phyloP scores from a whole-genome alignment of 768 basidiomycete species.

The Candolleomyces aberdarensis region DNA sequence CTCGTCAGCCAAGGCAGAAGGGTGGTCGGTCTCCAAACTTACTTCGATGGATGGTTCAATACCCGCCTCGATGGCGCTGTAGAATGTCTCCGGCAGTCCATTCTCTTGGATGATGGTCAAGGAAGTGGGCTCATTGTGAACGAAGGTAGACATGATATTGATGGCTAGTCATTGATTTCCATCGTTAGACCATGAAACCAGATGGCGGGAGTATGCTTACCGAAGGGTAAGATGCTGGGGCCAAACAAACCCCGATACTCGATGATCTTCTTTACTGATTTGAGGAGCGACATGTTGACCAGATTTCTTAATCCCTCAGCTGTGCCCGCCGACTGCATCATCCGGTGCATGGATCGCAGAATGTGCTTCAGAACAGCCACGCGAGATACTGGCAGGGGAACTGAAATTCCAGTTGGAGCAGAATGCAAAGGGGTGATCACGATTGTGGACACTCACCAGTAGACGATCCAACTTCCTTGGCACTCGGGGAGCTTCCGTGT shows the following conservation, averaged over 20 bases:
- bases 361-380: slow-evolving; percentile 87
- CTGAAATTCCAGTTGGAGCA: slow-evolving; percentile 27
- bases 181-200: slow-evolving; percentile 2
- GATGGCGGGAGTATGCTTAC: slow-evolving; percentile 38
- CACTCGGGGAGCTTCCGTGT: slow-evolving; percentile 30
- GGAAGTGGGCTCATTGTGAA: slow-evolving; percentile 98
- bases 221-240: slow-evolving; percentile 78
- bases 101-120: slow-evolving; percentile 90
- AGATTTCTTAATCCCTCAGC: slow-evolving; percentile 93
- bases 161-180: slow-evolving; percentile 50
- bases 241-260: slow-evolving; percentile 82
- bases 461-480: slow-evolving; percentile 18
- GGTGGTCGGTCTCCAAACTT: slow-evolving; percentile 11
- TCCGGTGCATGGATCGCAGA: slow-evolving; percentile 88
- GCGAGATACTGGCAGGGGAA: slow-evolving; percentile 69
- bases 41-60: slow-evolving; percentile 90
- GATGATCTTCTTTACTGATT: slow-evolving; percentile 86
- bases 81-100: slow-evolving; percentile 86
- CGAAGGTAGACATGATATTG: slow-evolving; percentile 94
- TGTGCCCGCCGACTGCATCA: slow-evolving; percentile 95
- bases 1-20: neutral
- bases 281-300: slow-evolving; percentile 84
- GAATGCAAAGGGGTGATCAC: neutral
- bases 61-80: slow-evolving; percentile 77
- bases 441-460: slow-evolving; percentile 14